phyloP scores from a whole-genome alignment of 352 stramenopile species.

The Phytophthora fragariaefolia region DNA sequence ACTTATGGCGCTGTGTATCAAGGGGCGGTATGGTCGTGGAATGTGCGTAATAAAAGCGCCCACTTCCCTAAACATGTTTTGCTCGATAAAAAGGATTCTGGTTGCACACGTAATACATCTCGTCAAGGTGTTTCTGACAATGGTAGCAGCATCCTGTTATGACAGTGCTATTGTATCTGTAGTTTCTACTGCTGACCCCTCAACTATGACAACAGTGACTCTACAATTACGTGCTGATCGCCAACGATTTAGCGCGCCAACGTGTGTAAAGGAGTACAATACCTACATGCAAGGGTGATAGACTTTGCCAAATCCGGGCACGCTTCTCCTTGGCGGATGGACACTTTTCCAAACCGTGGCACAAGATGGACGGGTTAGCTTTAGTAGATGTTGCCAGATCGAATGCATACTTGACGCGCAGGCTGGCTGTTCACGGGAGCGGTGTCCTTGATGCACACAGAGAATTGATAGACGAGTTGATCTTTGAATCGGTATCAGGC shows the following conservation, averaged over 20 bases:
- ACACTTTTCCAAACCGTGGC: slow-evolving; percentile 41
- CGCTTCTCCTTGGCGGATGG: slow-evolving; percentile 38
- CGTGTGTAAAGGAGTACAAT: slow-evolving; percentile 38
- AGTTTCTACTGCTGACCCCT: slow-evolving; percentile 32
- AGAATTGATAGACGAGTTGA: background rate
- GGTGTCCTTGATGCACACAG: background rate
- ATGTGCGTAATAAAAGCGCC: slow-evolving; percentile 16
- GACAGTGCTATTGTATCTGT: slow-evolving; percentile 26
- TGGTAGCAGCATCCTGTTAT: slow-evolving; percentile 29
- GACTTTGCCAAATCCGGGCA: slow-evolving; percentile 32
- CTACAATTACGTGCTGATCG: slow-evolving; percentile 14
- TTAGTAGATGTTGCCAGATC: slow-evolving; percentile 30
- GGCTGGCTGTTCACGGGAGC: background rate
- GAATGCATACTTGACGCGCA: slow-evolving; percentile 31
- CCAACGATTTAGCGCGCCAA: slow-evolving; percentile 19
- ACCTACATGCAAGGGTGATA: slow-evolving; percentile 38
- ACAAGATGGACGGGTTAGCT: slow-evolving; percentile 32
- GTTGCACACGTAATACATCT: slow-evolving; percentile 4
- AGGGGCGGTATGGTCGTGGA: slow-evolving; percentile 30
- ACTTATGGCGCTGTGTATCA: slow-evolving; percentile 20
- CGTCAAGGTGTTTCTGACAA: slow-evolving; percentile 27
- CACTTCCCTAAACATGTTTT: slow-evolving; percentile 28
- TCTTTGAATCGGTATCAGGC: background rate
- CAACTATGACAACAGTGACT: slow-evolving; percentile 25
- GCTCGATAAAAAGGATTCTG: slow-evolving; percentile 19